These are phyloP conservation scores for Boletus sp. DNA, from an alignment of 1,284 basidiomycete species.

Conservation along the genomic window DNA sequence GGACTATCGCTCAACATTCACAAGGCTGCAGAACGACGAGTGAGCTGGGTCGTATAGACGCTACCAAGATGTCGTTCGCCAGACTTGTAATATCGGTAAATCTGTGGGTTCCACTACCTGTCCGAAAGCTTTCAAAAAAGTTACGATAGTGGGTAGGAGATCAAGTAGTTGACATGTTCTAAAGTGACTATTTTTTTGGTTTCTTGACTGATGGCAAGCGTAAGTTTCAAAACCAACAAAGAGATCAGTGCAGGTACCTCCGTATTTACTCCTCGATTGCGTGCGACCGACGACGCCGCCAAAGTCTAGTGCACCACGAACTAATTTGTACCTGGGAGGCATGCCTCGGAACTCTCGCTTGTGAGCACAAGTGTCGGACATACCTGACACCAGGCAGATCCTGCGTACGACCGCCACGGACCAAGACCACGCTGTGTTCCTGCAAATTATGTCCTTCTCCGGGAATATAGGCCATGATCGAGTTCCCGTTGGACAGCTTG, in stretches of 20 bases:
- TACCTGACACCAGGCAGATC: conserved; percentile 96
- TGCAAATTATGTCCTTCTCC: conserved; percentile 98
- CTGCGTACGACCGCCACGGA: conserved; percentile 93
- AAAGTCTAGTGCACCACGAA: conserved; percentile 91
- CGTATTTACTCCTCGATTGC: conserved; percentile 88
- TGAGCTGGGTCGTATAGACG: not conserved
- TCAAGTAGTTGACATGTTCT: not conserved
- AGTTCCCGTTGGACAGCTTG: conserved; percentile 88
- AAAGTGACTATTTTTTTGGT: conserved; percentile 57
- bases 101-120: not conserved
- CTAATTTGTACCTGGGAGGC: conserved; percentile 83
- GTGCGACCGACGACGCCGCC: conserved; percentile 85
- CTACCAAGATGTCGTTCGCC: not conserved
- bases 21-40: not conserved
- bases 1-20: not conserved
- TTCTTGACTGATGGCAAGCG: conserved; percentile 70
- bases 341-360: conserved; percentile 3
- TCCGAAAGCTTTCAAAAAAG: not conserved
- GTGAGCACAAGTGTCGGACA: conserved; percentile 29
- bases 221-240: conserved; percentile 8
- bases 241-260: conserved; percentile 55
- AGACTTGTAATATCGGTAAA: not conserved
- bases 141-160: conserved; percentile 4
- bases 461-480: conserved; percentile 90
- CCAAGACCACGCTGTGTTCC: conserved; percentile 93